Base-by-base conservation (phyloP, 768 basidiomycete genomes). In the Suillus subaureus region DNA sequence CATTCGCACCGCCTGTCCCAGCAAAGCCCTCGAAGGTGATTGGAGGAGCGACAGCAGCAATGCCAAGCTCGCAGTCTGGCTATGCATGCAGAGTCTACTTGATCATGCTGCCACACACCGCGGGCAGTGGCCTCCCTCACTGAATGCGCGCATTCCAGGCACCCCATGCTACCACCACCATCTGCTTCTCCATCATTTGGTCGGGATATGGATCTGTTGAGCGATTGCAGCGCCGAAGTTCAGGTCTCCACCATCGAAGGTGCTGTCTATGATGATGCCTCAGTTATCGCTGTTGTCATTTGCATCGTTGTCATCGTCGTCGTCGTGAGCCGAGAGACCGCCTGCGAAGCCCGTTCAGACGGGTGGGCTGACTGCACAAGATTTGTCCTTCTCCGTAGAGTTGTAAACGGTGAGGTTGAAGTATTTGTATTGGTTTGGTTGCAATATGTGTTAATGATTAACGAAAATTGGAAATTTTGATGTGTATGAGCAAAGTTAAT, bases 321-420 rank as follows among this genome's bases (percentile, higher is more conserved):
- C 62, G 40, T 64, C 66, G 23, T 62, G 61, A 42, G 61, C 71
- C 35, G 69, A 72, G 11, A 39, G 61, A 28, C 69, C 69, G 35
- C 28, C 66, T 16, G 40, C 64, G 37, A 68, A 74, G 58, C 67
- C 75, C 51, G 73, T 56, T 63, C 69, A 68, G 72, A 76, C 71
- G 23, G 86, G 87, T 15, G 90, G 89, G 5, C 75, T 94, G 60
- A 91, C 89, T 5, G 93, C 92, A 3, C 91, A 93, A 76, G 94
- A 94, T 82, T 74, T 94, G 61, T 92, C 89, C 21, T 95, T 96
- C 75, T 96, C 94, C 73, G 93, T 95, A 77, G 90, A 91, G 42
- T 71, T 90, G 37, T 92, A 74, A 75, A 13, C 45, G n/a, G n/a
- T 56, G 54, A n/a, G 28, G 43, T 11, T 31, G 61, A 55, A 62